Evolutionary conservation across 2,329 filamentous ascomycete species (phyloP), one percentile per base, ranked within the genome.

Genomic region (Diaporthe velutina): DNA sequence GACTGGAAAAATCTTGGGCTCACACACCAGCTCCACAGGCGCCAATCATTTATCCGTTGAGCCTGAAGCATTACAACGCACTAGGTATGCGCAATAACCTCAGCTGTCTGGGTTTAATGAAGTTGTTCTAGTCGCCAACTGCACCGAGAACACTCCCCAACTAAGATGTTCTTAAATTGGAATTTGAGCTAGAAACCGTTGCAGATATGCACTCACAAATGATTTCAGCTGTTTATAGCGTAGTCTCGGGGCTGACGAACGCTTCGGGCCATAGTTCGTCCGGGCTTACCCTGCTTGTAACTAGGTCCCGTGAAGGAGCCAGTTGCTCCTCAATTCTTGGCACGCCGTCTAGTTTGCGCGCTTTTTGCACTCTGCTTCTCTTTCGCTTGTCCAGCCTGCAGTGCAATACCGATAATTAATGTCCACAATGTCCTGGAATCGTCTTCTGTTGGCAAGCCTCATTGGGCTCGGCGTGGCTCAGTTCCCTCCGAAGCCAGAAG

Each of bases 401-500:
- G 6, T 38, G 8, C 15, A 15, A 40, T 9, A 54, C 9, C 28
- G 25, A 4, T 3, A n/a, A 22, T 54, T 30, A 15, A 15, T 54
- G 3, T 8, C 7, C 52, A 71, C 10, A 0, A 74, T 71, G 73
- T 1, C 50, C 1, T 38, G 40, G 35, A 30, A 9, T 35, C 30
- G 22, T 22, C 30, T 42, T 22, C 17, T 52, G 17, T n/a, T 61
- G 7, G 42, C 42, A 22, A 55, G 54, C 60, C 38, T 73, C 17
- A 19, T 10, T 17, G 52, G 40, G 70, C n/a, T 54, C 5, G 33
- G 40, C 10, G 8, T 45, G 40, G 81, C 82, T 50, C 84, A 86
- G 60, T 83, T 85, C 35, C 85, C 86, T 58, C 82, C 84, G 19
- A 78, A 77, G 48, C 81, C 82, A 7, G 81, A 82, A 60, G 83